A percentile compares a stretch with the other conserved stretches of the same genome.
These are phyloP conservation scores for Solanum megistacrolobum DNA, from an alignment of 257 asterid genomes.

Conservation along the genomic window DNA sequence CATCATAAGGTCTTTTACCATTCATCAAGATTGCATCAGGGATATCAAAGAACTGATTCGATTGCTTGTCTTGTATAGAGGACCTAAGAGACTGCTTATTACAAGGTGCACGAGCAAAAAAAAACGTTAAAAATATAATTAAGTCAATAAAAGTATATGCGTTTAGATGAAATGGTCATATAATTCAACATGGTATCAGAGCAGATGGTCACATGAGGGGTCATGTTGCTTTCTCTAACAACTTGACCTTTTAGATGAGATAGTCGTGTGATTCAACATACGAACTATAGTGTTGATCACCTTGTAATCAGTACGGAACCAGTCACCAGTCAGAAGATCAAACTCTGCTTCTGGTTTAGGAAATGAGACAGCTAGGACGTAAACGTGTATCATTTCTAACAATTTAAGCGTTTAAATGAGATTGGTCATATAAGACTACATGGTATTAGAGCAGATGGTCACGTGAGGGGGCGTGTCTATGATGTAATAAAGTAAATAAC, in stretches of 20 bases:
- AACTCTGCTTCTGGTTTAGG: conserved; percentile 49
- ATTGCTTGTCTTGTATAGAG: not conserved
- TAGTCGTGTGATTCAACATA: not conserved
- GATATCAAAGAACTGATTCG: not conserved
- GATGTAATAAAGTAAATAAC: not conserved
- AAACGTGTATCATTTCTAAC: not conserved
- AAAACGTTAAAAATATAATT: too few relatives aligned
- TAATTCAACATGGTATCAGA: not conserved
- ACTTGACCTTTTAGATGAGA: not conserved
- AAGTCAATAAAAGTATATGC: not conserved
- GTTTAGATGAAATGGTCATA: not conserved
- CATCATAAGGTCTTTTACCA: conserved; percentile 45
- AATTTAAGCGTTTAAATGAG: not conserved
- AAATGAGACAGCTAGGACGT: conserved; percentile 35
- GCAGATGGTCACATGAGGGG: not conserved
- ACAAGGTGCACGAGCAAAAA: not conserved
- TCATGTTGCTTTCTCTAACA: not conserved
- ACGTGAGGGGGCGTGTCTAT: not conserved
- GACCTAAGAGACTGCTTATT: not conserved
- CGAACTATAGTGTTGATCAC: not conserved
- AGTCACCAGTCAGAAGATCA: conserved; percentile 53
- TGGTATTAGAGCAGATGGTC: not conserved
- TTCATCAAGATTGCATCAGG: conserved; percentile 48
- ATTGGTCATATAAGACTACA: not conserved
- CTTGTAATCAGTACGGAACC: conserved; percentile 25